Evolutionary conservation across 768 basidiomycete species (phyloP).

Genomic region (Phylloporus arenicola): DNA sequence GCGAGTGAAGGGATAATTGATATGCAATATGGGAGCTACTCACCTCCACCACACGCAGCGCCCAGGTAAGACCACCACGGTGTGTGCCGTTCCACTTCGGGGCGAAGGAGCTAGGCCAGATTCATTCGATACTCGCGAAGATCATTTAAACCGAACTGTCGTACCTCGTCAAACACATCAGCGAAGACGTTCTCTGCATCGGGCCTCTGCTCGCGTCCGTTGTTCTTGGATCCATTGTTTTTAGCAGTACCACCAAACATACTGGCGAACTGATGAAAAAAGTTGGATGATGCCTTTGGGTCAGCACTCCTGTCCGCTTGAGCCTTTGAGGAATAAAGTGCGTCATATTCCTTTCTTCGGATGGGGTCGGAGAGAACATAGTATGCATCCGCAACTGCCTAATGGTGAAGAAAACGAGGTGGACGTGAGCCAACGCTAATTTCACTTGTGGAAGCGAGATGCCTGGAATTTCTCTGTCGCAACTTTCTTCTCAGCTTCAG

Average conservation of each 20-base stretch:
- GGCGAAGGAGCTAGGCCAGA: slow-evolving; percentile 59
- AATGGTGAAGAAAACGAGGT: background rate
- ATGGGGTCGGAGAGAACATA: slow-evolving; percentile 82
- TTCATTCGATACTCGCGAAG: background rate
- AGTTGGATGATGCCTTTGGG: slow-evolving; percentile 62
- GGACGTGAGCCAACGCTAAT: background rate
- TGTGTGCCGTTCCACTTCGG: slow-evolving; percentile 67
- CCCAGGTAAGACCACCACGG: slow-evolving; percentile 77
- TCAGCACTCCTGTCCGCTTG: slow-evolving; percentile 50
- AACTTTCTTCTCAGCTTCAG: slow-evolving; percentile 58
- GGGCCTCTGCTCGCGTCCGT: slow-evolving; percentile 45
- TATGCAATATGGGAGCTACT: slow-evolving; percentile 17
- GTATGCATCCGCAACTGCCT: slow-evolving; percentile 89
- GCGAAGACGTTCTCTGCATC: slow-evolving; percentile 80
- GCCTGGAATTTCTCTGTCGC: slow-evolving; percentile 89
- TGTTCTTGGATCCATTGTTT: slow-evolving; percentile 26
- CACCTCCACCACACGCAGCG: slow-evolving; percentile 60
- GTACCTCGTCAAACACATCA: slow-evolving; percentile 87
- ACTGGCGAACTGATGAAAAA: slow-evolving; percentile 71
- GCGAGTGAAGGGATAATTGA: slow-evolving; percentile 30
- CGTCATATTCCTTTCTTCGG: slow-evolving; percentile 69
- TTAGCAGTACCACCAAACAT: slow-evolving; percentile 52
- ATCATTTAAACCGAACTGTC: slow-evolving; percentile 9
- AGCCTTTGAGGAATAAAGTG: slow-evolving; percentile 51
- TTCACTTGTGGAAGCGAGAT: slow-evolving; percentile 21